Conservation (phyloP, 1,139 yeast genomes). For the Trichomonascaceae sp. region DNA sequence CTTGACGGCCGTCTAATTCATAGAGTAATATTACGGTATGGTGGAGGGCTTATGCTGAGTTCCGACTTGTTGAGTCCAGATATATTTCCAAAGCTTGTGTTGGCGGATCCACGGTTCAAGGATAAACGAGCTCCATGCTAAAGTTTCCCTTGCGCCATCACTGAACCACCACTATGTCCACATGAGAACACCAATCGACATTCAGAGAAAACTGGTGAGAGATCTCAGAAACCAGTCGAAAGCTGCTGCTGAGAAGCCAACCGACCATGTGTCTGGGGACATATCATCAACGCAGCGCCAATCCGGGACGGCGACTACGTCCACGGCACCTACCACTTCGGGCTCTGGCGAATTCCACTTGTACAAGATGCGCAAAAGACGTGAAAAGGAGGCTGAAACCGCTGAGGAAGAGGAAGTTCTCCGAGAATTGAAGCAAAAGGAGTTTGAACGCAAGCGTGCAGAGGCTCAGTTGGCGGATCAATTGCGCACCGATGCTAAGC, state of each 20-base stretch:
- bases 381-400: conserved; percentile 20
- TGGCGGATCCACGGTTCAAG: too few species aligned
- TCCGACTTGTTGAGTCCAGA: too few species aligned
- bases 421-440: conserved; percentile 10
- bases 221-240: background rate
- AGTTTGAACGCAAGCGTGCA: conserved; percentile 15
- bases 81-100: too few species aligned
- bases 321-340: conserved; percentile 28
- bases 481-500: conserved; percentile 20
- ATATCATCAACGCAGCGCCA: background rate
- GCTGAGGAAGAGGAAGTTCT: conserved; percentile 14
- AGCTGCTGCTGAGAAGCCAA: background rate
- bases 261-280: background rate
- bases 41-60: too few species aligned
- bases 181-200: too few species aligned
- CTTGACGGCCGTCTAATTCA: too few species aligned
- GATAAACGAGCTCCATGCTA: too few species aligned
- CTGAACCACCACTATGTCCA: too few species aligned
- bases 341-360: conserved; percentile 29
- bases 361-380: conserved; percentile 23
- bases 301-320: conserved; percentile 17
- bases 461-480: conserved; percentile 14
- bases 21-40: too few species aligned
- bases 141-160: too few species aligned
- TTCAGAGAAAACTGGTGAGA: background rate